These are phyloP conservation scores for Ceratocystis destructans DNA, from an alignment of 2,329 filamentous ascomycete genomes.

Conservation along the genomic window DNA sequence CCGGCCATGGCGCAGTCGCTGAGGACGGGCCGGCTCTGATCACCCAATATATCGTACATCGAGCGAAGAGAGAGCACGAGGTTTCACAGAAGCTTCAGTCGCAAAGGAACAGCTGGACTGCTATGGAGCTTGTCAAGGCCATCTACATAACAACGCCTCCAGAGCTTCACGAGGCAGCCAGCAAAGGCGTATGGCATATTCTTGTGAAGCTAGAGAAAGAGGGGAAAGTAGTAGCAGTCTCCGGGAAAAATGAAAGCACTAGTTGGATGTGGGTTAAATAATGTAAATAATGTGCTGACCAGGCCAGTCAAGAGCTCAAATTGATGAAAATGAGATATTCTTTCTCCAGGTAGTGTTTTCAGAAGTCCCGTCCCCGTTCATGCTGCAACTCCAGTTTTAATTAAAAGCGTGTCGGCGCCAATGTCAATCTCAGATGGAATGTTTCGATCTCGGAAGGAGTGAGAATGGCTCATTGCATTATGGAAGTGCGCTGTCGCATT, in stretches of 20 bases:
- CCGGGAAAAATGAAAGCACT: neutral
- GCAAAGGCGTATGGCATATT: constrained; percentile 63
- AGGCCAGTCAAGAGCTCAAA: constrained; percentile 19
- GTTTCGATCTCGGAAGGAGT: too few species aligned
- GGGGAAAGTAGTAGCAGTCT: constrained; percentile 40
- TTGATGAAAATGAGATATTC: neutral
- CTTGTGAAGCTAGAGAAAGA: constrained; percentile 65
- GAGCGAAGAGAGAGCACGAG: constrained; percentile 65
- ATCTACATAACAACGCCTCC: constrained; percentile 74
- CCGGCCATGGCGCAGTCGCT: constrained; percentile 73
- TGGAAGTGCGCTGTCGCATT: too few species aligned
- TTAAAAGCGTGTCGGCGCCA: too few species aligned
- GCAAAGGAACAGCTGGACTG: constrained; percentile 41
- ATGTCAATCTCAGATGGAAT: too few species aligned
- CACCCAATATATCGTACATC: constrained; percentile 68
- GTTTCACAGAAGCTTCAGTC: constrained; percentile 48
- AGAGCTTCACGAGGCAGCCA: constrained; percentile 60
- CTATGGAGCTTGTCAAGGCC: constrained; percentile 72
- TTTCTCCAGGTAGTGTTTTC: too few species aligned
- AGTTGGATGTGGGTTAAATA: neutral
- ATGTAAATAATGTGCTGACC: constrained; percentile 15
- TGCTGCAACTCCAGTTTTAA: too few species aligned
- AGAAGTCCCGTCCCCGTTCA: too few species aligned
- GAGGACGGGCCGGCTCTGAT: constrained; percentile 59
- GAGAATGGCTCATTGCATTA: too few species aligned